phyloP scores from a whole-genome alignment of 768 basidiomycete species.

The Kwoniella mangroviensis region DNA sequence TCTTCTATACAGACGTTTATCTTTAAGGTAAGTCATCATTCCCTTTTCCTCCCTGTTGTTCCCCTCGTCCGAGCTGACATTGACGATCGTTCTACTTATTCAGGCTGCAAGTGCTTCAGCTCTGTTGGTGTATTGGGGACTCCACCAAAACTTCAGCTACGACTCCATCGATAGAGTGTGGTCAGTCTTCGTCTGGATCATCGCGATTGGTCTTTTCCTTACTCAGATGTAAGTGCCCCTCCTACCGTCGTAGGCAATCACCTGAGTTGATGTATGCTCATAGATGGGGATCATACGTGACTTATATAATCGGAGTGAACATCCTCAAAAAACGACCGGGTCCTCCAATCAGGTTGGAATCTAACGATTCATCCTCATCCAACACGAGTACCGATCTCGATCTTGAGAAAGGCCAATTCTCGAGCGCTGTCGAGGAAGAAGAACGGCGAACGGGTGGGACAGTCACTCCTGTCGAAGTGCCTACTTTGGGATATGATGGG shows the following conservation, averaged over 20 bases:
- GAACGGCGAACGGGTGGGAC: not conserved
- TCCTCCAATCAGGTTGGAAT: slow-evolving; percentile 7
- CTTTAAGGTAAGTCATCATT: slow-evolving; percentile 32
- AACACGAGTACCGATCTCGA: not conserved
- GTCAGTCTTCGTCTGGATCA: slow-evolving; percentile 34
- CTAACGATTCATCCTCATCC: not conserved
- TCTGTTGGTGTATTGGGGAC: slow-evolving; percentile 42
- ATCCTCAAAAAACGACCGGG: slow-evolving; percentile 15
- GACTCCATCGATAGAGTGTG: slow-evolving; percentile 37
- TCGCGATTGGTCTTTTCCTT: slow-evolving; percentile 36
- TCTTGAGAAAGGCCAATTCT: not conserved
- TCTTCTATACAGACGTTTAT: slow-evolving; percentile 40
- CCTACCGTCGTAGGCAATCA: not conserved
- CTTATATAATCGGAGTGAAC: slow-evolving; percentile 34
- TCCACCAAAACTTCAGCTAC: slow-evolving; percentile 31
- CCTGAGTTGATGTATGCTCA: not conserved
- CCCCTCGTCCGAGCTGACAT: not conserved
- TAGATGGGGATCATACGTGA: slow-evolving; percentile 46
- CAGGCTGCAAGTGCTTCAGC: slow-evolving; percentile 38
- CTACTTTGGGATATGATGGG: not conserved
- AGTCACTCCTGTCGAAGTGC: slow-evolving; percentile 1
- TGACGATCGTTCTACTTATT: not conserved
- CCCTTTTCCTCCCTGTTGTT: not conserved
- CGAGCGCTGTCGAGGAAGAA: not conserved
- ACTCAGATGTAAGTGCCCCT: slow-evolving; percentile 41